These are phyloP conservation scores for Boletellus ananiceps DNA, from an alignment of 768 basidiomycete genomes.

Conservation along the genomic window DNA sequence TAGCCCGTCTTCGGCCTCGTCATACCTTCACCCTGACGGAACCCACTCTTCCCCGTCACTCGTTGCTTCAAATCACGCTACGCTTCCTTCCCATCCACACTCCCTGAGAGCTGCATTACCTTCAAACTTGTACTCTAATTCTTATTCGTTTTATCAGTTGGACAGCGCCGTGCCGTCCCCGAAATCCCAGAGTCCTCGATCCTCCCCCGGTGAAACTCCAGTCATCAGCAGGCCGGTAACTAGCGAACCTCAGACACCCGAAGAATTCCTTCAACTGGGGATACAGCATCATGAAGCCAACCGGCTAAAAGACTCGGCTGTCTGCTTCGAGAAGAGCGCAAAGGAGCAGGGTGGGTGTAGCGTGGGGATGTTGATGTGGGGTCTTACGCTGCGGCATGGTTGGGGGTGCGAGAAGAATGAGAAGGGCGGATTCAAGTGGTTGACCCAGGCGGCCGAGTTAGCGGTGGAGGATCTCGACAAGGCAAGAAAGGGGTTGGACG, in stretches of 20 bases:
- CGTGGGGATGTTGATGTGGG: constrained; percentile 93
- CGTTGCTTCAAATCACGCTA: constrained; percentile 3
- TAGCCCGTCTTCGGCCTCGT: not conserved
- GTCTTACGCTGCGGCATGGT: constrained; percentile 76
- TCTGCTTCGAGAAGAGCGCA: constrained; percentile 73
- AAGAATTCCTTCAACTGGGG: constrained; percentile 70
- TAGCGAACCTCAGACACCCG: constrained; percentile 39
- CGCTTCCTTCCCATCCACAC: constrained; percentile 33
- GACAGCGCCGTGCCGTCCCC: constrained; percentile 46
- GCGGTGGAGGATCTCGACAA: constrained; percentile 75
- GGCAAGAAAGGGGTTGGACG: constrained; percentile 51
- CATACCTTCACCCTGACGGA: constrained; percentile 19
- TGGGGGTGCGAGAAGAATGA: constrained; percentile 87
- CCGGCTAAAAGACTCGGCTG: constrained; percentile 60
- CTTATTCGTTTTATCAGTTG: constrained; percentile 63
- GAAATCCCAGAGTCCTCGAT: constrained; percentile 20
- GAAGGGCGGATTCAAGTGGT: constrained; percentile 74
- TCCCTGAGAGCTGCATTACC: constrained; percentile 36
- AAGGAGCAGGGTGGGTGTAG: constrained; percentile 74
- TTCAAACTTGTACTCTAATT: constrained; percentile 47
- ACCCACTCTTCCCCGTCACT: constrained; percentile 14
- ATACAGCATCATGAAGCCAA: constrained; percentile 77
- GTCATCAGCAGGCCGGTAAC: constrained; percentile 16
- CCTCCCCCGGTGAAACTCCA: constrained; percentile 15
- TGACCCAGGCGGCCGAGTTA: constrained; percentile 74